phyloP scores from a whole-genome alignment of 176 grass and related monocot species.

The Eragrostis nindensis region DNA sequence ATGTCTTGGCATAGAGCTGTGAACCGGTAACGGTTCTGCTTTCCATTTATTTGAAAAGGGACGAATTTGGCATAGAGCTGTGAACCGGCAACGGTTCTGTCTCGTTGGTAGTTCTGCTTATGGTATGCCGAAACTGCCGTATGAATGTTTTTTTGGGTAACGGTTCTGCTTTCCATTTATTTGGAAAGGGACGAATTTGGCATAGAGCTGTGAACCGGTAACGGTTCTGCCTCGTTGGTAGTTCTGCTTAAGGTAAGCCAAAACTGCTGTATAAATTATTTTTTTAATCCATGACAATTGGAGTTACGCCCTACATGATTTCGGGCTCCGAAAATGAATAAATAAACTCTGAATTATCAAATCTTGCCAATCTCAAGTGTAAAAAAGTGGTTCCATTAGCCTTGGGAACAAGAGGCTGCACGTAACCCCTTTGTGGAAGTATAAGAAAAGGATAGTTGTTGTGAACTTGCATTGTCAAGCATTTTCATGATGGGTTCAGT shows the following conservation, averaged over 20 bases:
- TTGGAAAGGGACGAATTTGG: neutral
- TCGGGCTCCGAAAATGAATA: neutral
- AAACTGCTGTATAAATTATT: neutral
- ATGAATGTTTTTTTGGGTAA: too few relatives aligned
- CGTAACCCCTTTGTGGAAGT: too few relatives aligned
- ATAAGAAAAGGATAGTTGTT: too few relatives aligned
- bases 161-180: neutral
- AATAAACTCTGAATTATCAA: neutral
- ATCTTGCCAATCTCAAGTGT: neutral
- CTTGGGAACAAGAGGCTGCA: neutral
- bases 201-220: too few relatives aligned
- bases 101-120: too few relatives aligned
- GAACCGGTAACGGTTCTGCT: too few relatives aligned
- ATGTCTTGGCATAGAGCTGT: too few relatives aligned
- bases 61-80: too few relatives aligned
- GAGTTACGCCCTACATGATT: neutral
- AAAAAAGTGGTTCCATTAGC: neutral
- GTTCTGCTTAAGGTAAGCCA: neutral
- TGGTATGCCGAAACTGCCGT: too few relatives aligned
- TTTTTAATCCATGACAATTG: neutral
- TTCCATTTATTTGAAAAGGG: too few relatives aligned
- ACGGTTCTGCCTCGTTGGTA: neutral
- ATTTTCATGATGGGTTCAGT: neutral
- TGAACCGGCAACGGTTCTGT: too few relatives aligned
- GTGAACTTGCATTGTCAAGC: too few relatives aligned